Evolutionary conservation across 495 filamentous ascomycete genomes (phyloP).

Genomic region (Talaromyces borbonicus): DNA sequence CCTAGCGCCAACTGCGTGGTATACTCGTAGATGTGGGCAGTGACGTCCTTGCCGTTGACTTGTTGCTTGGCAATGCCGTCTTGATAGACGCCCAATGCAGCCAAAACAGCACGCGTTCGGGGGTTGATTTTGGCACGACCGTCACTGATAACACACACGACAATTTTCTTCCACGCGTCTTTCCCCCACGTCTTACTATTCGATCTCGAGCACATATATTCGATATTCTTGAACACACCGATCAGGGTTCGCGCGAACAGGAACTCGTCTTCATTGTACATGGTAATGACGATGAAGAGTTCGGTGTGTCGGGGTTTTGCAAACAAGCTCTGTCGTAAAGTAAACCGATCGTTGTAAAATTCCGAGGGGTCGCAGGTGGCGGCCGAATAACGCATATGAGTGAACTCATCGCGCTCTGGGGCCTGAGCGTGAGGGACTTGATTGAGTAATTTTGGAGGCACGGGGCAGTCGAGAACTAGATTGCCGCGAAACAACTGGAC

Average conservation of each 20-base stretch:
- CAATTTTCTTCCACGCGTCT: slow-evolving; percentile 99
- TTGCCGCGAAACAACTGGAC: slow-evolving; percentile 95
- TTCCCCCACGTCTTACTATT: slow-evolving; percentile 96
- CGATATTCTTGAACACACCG: slow-evolving; percentile 96
- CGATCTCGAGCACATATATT: slow-evolving; percentile 87
- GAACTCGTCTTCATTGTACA: slow-evolving; percentile 99
- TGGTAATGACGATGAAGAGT: slow-evolving; percentile 95
- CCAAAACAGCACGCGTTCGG: slow-evolving; percentile 78
- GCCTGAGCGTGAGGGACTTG: slow-evolving; percentile 72
- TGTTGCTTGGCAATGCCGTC: slow-evolving; percentile 98
- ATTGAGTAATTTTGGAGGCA: slow-evolving; percentile 79
- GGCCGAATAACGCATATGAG: slow-evolving; percentile 96
- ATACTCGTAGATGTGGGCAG: slow-evolving; percentile 98
- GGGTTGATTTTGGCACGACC: slow-evolving; percentile 98
- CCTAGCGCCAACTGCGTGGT: slow-evolving; percentile 85
- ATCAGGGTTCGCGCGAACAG: slow-evolving; percentile 94
- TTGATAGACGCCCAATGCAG: slow-evolving; percentile 92
- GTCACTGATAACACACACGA: slow-evolving; percentile 96
- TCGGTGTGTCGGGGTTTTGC: slow-evolving; percentile 90
- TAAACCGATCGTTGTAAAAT: slow-evolving; percentile 84
- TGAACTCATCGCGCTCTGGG: slow-evolving; percentile 90
- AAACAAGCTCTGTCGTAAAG: slow-evolving; percentile 87
- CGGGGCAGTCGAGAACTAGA: slow-evolving; percentile 92
- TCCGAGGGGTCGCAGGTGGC: slow-evolving; percentile 90
- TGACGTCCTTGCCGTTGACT: slow-evolving; percentile 94